Base-by-base conservation (phyloP, 208 protist genomes). In the Trypanosoma caninum region DNA sequence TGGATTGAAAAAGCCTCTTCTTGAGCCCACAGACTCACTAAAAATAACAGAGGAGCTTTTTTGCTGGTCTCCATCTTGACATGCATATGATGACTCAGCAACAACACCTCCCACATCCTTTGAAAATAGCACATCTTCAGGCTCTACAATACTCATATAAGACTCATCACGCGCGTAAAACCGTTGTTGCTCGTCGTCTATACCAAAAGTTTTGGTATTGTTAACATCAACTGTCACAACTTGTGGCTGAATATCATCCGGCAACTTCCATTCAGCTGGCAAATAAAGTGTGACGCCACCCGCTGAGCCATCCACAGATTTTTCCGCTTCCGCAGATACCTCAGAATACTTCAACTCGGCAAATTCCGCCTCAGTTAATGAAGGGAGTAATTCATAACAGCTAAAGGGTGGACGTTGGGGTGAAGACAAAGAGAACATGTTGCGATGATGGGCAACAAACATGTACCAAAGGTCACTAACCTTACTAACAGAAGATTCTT, bases 381-480 rank as follows among this genome's bases (percentile, higher is more conserved):
- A 65, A 10, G 80, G 76, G 9, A 37, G 34, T 4, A 71, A 16
- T 44, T 92, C 84, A 20, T 77, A 70, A 51, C 86, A 82, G 60
- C 78, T 87, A 54, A 90, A 94, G 1, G 82, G 88, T 23, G 65
- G 72, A 40, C 55, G 53, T 33, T 94, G 82, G 35, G 88, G 76
- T 1, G 60, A 73, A 8, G 77, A 65, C 35, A 87, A 65, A 0
- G 56, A 48, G 0, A 54, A 3, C 14, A 44, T 35, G 28, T 80
- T 73, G 18, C 75, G 64, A 31, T 77, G 41, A 22, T 13, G 47
- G 9, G 71, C 61, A 4, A 87, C 66, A 71, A 74, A 82, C 1
- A 45, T 28, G 22, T 66, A 41, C 80, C 80, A 87, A 20, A 76
- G 48, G n/a, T 51, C 59, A n/a, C 16, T 22, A 9, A 52, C 34